These are phyloP conservation scores for Trametes versicolor DNA, from an alignment of 1,284 basidiomycete species.

Conservation along the genomic window DNA sequence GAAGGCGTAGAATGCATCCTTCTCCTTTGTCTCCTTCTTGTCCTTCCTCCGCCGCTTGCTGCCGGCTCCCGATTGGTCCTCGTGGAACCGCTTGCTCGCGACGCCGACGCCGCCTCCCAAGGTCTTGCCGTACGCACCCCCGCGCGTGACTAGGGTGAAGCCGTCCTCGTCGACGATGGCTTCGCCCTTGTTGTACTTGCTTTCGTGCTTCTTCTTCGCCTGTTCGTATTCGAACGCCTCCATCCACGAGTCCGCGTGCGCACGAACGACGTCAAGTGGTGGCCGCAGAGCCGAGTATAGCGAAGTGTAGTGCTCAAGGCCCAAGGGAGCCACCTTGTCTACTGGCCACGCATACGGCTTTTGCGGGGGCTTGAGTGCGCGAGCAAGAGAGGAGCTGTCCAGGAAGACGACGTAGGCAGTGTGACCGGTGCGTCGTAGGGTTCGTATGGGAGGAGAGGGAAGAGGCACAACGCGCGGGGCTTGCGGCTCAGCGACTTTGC, in stretches of 20 bases:
- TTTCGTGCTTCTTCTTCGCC: slow-evolving; percentile 69
- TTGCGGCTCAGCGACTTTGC: slow-evolving; percentile 46
- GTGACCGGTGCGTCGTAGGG: slow-evolving; percentile 69
- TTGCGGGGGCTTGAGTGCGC: slow-evolving; percentile 61
- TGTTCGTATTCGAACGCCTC: slow-evolving; percentile 79
- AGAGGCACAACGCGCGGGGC: slow-evolving; percentile 66
- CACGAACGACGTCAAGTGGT: slow-evolving; percentile 72
- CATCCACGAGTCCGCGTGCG: slow-evolving; percentile 82
- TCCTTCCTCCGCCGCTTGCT: slow-evolving; percentile 48
- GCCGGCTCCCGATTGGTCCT: slow-evolving; percentile 31
- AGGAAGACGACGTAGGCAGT: slow-evolving; percentile 84
- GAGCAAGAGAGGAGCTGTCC: slow-evolving; percentile 74
- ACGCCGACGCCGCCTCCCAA: slow-evolving; percentile 83
- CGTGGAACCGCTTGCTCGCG: slow-evolving; percentile 74
- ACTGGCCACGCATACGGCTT: slow-evolving; percentile 67
- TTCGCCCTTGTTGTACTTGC: slow-evolving; percentile 79
- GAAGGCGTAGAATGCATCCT: slow-evolving; percentile 87
- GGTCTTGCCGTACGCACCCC: slow-evolving; percentile 88
- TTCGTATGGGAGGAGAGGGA: slow-evolving; percentile 61
- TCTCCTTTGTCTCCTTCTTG: slow-evolving; percentile 78
- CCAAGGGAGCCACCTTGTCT: slow-evolving; percentile 63
- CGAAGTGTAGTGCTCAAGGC: slow-evolving; percentile 75
- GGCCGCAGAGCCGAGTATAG: slow-evolving; percentile 75
- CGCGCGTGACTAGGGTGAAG: slow-evolving; percentile 89
- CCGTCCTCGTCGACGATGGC: slow-evolving; percentile 93